Evolutionary conservation across 163 green algal genomes (phyloP).

Genomic region (Prototheca stagnorum): DNA sequence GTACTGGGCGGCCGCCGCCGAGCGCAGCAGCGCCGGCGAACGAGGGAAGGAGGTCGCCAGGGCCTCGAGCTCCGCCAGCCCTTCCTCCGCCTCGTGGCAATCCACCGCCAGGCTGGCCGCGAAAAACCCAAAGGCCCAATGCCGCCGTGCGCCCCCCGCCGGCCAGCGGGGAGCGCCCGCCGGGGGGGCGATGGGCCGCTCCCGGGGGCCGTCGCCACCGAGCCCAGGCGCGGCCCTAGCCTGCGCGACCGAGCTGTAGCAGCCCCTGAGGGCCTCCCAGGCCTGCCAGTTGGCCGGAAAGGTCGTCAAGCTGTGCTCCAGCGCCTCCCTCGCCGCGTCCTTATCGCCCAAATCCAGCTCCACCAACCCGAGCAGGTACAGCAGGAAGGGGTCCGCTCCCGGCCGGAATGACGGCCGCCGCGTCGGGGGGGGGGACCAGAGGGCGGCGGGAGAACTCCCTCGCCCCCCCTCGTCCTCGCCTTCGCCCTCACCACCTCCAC

Average conservation of each 20-base stretch:
- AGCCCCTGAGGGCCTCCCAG: constrained; percentile 38
- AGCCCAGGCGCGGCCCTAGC: constrained; percentile 20
- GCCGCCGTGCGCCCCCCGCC: no score
- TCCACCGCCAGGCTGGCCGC: constrained; percentile 38
- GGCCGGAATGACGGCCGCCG: no score
- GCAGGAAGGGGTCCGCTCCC: constrained; percentile 34
- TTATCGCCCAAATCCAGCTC: constrained; percentile 34
- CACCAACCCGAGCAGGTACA: constrained; percentile 62
- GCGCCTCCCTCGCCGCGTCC: constrained; percentile 24
- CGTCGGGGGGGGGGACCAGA: no score
- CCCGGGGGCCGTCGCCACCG: no score
- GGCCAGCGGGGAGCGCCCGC: no score
- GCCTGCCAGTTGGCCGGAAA: constrained; percentile 71
- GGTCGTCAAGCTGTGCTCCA: constrained; percentile 31
- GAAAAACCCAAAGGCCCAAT: constrained; percentile 56
- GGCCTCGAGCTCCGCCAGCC: constrained; percentile 25
- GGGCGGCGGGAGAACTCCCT: no score
- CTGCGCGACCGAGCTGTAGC: constrained; percentile 19
- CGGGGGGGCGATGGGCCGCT: constrained; percentile 58
- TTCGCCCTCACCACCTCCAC: neutral
- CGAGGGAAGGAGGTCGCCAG: constrained; percentile 40
- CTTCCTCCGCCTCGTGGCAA: constrained; percentile 57
- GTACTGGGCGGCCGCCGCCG: constrained; percentile 59
- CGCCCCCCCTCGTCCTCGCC: no score
- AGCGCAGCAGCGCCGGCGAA: constrained; percentile 37